Percentiles rank a stretch among this genome's conserved stretches.
These are phyloP conservation scores for Periglandula ipomoeae DNA, from an alignment of 2,329 filamentous ascomycete species.

Conservation along the genomic window DNA sequence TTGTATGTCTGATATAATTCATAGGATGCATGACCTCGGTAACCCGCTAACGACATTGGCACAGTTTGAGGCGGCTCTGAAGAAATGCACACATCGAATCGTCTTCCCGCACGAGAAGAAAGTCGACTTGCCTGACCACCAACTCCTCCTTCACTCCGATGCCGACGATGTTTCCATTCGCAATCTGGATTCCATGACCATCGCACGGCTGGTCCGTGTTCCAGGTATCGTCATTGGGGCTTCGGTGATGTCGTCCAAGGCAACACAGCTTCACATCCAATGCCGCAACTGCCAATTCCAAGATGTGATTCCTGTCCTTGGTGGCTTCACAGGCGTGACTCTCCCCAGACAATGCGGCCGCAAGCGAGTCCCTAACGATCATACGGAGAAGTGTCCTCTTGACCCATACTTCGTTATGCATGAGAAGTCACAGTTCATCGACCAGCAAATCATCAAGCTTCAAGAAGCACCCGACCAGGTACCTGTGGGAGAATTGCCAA, in stretches of 20 bases:
- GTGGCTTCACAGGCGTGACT: conserved; percentile 80
- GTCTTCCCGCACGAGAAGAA: conserved; percentile 68
- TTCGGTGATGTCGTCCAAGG: conserved; percentile 93
- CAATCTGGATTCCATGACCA: conserved; percentile 84
- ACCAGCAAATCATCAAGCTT: conserved; percentile 96
- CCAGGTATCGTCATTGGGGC: conserved; percentile 97
- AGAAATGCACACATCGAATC: conserved; percentile 86
- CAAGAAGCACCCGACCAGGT: conserved; percentile 97
- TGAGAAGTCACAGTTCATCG: conserved; percentile 88
- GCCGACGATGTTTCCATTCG: conserved; percentile 88
- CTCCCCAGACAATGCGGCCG: conserved; percentile 72
- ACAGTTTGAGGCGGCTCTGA: conserved; percentile 84
- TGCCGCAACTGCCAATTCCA: conserved; percentile 77
- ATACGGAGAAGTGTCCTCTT: conserved; percentile 68
- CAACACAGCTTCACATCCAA: conserved; percentile 75
- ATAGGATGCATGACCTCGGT: no score
- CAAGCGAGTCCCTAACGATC: conserved; percentile 53
- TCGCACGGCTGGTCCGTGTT: conserved; percentile 90
- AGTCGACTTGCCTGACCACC: conserved; percentile 74
- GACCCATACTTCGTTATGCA: conserved; percentile 96
- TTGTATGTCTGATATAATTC: conserved; percentile 49
- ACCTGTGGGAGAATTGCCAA: conserved; percentile 87
- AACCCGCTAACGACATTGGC: neutral
- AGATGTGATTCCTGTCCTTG: conserved; percentile 61
- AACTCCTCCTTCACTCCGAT: conserved; percentile 87